Conservation (phyloP, 495 filamentous ascomycete genomes). For the Daldinia childiae region DNA sequence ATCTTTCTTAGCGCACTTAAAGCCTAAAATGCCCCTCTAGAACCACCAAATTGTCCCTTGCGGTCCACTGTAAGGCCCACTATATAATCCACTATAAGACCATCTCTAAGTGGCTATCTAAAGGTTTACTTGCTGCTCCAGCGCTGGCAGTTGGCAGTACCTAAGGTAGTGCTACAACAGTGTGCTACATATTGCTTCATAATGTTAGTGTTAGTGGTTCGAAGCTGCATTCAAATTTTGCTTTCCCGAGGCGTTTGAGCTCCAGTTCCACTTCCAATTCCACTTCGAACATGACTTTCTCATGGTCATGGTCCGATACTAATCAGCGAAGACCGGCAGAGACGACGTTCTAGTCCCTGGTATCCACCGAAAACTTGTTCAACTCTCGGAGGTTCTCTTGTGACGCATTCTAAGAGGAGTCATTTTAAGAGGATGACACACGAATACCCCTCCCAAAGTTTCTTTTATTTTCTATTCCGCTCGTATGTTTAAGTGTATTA, state of each 20-base stretch:
- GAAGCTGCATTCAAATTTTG: slow-evolving; percentile 1
- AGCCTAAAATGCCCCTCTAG: slow-evolving; percentile 38
- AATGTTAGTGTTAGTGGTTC: slow-evolving; percentile 13
- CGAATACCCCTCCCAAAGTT: slow-evolving; percentile 16
- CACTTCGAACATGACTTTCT: not conserved
- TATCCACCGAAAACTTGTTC: slow-evolving; percentile 41
- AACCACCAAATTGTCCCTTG: slow-evolving; percentile 18
- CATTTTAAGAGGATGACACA: slow-evolving; percentile 30
- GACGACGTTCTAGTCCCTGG: slow-evolving; percentile 14
- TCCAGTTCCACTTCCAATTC: not conserved
- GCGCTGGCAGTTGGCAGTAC: slow-evolving; percentile 10
- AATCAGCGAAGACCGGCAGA: slow-evolving; percentile 7
- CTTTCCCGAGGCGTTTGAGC: slow-evolving; percentile 9
- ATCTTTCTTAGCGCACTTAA: slow-evolving; percentile 32
- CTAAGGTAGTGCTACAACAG: slow-evolving; percentile 4
- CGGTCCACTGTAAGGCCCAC: slow-evolving; percentile 28
- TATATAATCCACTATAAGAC: not conserved
- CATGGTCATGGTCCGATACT: not conserved
- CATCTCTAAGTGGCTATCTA: slow-evolving; percentile 14
- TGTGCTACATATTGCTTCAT: not conserved
- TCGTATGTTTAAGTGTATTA: slow-evolving; percentile 2
- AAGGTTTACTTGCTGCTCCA: slow-evolving; percentile 13
- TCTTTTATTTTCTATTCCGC: not conserved
- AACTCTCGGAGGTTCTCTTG: slow-evolving; percentile 25
- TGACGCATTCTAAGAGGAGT: slow-evolving; percentile 37